Conservation (phyloP, 2,329 filamentous ascomycete species). For the Aspergillus proliferans region DNA sequence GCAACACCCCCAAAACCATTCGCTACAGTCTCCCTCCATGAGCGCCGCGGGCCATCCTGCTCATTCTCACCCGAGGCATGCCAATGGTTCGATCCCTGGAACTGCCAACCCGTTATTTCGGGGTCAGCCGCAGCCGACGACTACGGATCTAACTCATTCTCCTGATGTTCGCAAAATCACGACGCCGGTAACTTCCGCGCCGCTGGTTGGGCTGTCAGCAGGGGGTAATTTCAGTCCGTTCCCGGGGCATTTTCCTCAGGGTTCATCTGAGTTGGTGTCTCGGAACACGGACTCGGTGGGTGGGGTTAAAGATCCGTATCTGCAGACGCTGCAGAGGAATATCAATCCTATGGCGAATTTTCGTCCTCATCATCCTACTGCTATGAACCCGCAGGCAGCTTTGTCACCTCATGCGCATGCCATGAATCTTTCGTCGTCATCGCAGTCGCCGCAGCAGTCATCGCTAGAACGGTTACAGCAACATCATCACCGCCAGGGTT, state of each 20-base stretch:
- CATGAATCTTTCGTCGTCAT: slow-evolving; percentile 25
- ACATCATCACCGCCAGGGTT: slow-evolving; percentile 16
- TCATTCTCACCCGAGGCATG: slow-evolving; percentile 17
- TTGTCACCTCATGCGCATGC: slow-evolving; percentile 23
- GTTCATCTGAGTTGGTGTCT: slow-evolving; percentile 23
- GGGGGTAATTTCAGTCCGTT: slow-evolving; percentile 22
- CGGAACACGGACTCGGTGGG: slow-evolving; percentile 22
- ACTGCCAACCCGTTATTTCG: slow-evolving; percentile 22
- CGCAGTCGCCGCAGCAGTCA: slow-evolving; percentile 26
- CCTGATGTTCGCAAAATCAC: slow-evolving; percentile 30
- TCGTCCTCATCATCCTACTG: slow-evolving; percentile 16
- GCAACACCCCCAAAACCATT: slow-evolving; percentile 20
- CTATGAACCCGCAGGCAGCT: slow-evolving; percentile 21
- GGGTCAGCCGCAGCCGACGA: slow-evolving; percentile 20
- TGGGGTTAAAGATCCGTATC: slow-evolving; percentile 18
- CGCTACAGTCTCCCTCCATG: slow-evolving; percentile 27
- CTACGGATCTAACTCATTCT: slow-evolving; percentile 15
- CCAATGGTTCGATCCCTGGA: slow-evolving; percentile 15
- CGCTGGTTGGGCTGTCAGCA: slow-evolving; percentile 23
- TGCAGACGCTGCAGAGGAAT: slow-evolving; percentile 24
- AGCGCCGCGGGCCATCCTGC: slow-evolving; percentile 10
- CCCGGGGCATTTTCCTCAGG: slow-evolving; percentile 22
- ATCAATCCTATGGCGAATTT: slow-evolving; percentile 28
- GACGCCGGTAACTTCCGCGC: slow-evolving; percentile 22
- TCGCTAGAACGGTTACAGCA: slow-evolving; percentile 19